phyloP scores from a whole-genome alignment of 2,329 filamentous ascomycete genomes.

The Penicillium verrucosum region DNA sequence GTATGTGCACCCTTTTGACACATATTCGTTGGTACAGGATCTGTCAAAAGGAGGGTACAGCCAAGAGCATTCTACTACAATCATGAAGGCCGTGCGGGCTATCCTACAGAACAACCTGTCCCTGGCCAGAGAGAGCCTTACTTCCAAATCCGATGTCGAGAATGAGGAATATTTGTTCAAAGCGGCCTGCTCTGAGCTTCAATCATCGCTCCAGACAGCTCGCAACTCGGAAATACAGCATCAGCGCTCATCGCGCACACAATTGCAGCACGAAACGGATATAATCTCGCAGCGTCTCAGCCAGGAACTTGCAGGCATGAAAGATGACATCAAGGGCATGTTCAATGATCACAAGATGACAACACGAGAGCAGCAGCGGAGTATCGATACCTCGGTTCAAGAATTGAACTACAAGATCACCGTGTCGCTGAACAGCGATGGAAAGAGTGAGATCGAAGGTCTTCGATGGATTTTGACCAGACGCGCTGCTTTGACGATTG shows the following conservation, averaged over 20 bases:
- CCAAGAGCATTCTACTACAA: constrained; percentile 69
- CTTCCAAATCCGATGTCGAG: constrained; percentile 88
- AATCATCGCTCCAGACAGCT: constrained; percentile 78
- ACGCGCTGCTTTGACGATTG: constrained; percentile 61
- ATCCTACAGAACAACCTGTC: constrained; percentile 77
- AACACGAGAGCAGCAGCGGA: constrained; percentile 81
- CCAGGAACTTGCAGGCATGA: constrained; percentile 76
- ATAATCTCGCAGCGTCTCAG: constrained; percentile 80
- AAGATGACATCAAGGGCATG: constrained; percentile 89
- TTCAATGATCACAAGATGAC: constrained; percentile 96
- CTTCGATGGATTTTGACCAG: constrained; percentile 79
- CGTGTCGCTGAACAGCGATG: constrained; percentile 81
- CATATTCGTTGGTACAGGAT: constrained; percentile 80
- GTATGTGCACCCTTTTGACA: constrained; percentile 96
- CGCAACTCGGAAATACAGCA: constrained; percentile 74
- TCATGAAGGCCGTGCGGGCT: constrained; percentile 87
- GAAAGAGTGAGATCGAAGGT: constrained; percentile 86
- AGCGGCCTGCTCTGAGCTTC: constrained; percentile 87
- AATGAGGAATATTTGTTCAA: constrained; percentile 94
- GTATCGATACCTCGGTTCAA: constrained; percentile 83
- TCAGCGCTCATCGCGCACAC: constrained; percentile 76
- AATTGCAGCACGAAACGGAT: constrained; percentile 92
- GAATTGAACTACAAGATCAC: constrained; percentile 96
- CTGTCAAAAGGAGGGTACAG: constrained; percentile 70
- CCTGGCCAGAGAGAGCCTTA: constrained; percentile 72